Percentiles rank a stretch among this genome's conserved stretches.
Evolutionary conservation across 768 basidiomycete species (phyloP).

Genomic region (Amanita phalloides): DNA sequence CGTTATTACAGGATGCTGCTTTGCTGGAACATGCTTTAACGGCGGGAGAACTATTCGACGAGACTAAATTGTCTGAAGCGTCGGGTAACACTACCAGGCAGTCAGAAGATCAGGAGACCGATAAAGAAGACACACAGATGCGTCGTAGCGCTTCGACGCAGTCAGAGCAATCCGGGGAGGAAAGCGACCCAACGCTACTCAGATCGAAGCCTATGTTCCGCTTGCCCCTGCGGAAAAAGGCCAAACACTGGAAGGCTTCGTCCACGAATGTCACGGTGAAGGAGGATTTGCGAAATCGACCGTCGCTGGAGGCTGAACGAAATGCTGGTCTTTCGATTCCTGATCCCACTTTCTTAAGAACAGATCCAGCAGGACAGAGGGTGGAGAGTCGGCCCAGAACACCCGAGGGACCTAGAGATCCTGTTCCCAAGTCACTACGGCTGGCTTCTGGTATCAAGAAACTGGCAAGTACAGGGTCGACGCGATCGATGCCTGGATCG

Average conservation of each 20-base stretch:
- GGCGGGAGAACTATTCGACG: constrained; percentile 37
- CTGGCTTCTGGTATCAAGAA: neutral
- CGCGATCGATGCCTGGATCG: constrained; percentile 19
- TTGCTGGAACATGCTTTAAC: constrained; percentile 43
- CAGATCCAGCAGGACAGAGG: neutral
- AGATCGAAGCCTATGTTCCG: constrained; percentile 24
- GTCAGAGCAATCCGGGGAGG: constrained; percentile 11
- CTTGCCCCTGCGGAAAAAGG: constrained; percentile 15
- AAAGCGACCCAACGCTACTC: constrained; percentile 16
- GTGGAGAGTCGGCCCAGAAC: neutral
- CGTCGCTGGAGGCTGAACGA: constrained; percentile 1
- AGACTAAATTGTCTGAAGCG: constrained; percentile 4
- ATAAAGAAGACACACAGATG: neutral
- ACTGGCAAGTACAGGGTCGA: neutral
- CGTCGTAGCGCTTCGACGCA: constrained; percentile 1
- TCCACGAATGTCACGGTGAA: constrained; percentile 8
- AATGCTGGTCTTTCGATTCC: neutral
- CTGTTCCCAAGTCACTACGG: neutral
- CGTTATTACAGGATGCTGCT: constrained; percentile 47
- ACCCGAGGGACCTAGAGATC: neutral
- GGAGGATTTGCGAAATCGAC: constrained; percentile 3
- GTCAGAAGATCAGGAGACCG: neutral
- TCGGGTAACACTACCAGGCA: constrained; percentile 7
- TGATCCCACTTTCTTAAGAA: neutral
- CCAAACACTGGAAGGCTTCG: constrained; percentile 15